Evolutionary conservation across 257 asterid genomes (phyloP), one percentile per base, ranked within the genome.

Genomic region (Leptodermis oblonga): DNA sequence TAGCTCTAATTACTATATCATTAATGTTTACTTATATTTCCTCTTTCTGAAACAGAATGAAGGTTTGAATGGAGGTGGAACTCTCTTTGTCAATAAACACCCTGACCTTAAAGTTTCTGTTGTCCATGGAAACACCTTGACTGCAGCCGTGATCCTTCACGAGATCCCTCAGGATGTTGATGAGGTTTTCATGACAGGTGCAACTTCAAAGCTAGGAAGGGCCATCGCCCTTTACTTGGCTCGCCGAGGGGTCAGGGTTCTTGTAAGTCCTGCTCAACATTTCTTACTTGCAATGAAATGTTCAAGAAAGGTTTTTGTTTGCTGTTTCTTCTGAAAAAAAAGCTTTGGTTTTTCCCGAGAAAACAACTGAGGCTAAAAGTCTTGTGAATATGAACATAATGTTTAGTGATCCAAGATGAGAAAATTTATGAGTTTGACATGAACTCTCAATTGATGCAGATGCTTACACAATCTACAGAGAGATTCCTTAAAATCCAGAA

Each of bases 161-260:
- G 88, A 84, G 70, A 80, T 92, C 67, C 98, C 96, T 78, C 65
- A n/a, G 60, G 85, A 82, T 62, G 89, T 87, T 10, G 73, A 76
- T 23, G 96, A 89, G 82, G 97, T 92, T 70, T 92, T 92, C 87
- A 75, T 89, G 74, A 86, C 98, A 2, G 97, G 97, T 33, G 87
- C 98, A 14, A 92, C 98, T 51, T 92, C 98, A 42, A 92, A 92
- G 84, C 95, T 92, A 9, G 98, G 98, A 23, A 77, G 98, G 79
- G 98, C 92, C 61, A 77, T 92, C n/a, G 92, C 92, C 58, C 85
- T 92, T 69, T 86, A 89, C 68, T 93, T 92, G 72, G 88, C 92
- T 56, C 88, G 79, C 42, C 75, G 78, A 12, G 82, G 86, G 75
- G 89, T 92, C 73, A 83, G 85, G 74, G 86, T 92, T 72, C 56